These are phyloP conservation scores for Eutrema yunnanense DNA, from an alignment of 345 rosid genomes.

Conservation along the genomic window DNA sequence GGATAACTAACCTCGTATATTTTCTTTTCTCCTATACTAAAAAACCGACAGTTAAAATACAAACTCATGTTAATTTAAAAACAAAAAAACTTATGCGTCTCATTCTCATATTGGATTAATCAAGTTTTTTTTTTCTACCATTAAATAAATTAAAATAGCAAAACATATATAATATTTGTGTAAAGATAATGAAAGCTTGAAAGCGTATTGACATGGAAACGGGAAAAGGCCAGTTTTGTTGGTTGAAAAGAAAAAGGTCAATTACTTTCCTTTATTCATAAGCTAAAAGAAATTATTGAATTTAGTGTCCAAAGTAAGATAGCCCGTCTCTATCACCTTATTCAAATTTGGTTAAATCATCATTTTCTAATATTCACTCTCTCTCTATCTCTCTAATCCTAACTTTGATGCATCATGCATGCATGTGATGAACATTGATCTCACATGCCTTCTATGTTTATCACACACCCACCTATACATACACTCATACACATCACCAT, in stretches of 20 bases:
- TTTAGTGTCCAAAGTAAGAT: constrained; percentile 24
- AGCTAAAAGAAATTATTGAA: constrained; percentile 30
- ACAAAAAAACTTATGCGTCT: not conserved
- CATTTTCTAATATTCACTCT: constrained; percentile 3
- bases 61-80: not conserved
- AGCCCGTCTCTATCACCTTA: constrained; percentile 21
- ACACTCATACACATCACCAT: constrained; percentile 4
- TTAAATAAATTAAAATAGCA: not conserved
- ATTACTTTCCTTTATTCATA: constrained; percentile 31
- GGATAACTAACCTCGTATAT: not conserved
- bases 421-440: constrained; percentile 29
- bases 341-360: constrained; percentile 11
- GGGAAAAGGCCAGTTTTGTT: constrained; percentile 30
- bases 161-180: not conserved
- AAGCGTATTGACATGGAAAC: constrained; percentile 26
- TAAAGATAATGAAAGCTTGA: constrained; percentile 14
- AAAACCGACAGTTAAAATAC: not conserved
- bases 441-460: constrained; percentile 26
- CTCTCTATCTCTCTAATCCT: constrained; percentile 8
- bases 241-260: constrained; percentile 30
- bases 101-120: not conserved
- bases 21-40: not conserved
- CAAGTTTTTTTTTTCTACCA: not conserved
- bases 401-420: constrained; percentile 30
- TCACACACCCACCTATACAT: constrained; percentile 14